Percentiles rank a stretch among this genome's conserved stretches.
Evolutionary conservation across 192 early-diverging fungal species (phyloP).

Genomic region (Chytriomyces hyalinus): DNA sequence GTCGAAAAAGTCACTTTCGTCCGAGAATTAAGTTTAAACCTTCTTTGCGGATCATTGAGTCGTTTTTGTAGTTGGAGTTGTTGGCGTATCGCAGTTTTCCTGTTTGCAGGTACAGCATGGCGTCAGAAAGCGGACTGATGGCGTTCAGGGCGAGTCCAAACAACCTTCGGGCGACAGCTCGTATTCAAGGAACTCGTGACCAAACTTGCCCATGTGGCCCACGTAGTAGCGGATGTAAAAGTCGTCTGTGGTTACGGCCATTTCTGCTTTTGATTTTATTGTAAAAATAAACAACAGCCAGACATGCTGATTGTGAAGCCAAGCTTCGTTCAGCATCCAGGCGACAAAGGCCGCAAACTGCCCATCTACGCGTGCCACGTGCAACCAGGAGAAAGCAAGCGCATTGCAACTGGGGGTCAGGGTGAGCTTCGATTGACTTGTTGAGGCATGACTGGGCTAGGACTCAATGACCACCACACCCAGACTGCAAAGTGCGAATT

Average conservation of each 20-base stretch:
- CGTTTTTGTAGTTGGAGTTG: constrained; percentile 97
- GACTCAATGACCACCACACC: background rate
- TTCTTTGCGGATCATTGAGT: constrained; percentile 93
- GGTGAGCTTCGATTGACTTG: constrained; percentile 47
- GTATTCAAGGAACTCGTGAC: constrained; percentile 99
- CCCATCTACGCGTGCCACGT: constrained; percentile 88
- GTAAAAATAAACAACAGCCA: too few relatives aligned
- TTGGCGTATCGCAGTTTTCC: constrained; percentile 89
- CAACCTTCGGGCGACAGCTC: constrained; percentile 84
- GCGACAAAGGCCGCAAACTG: constrained; percentile 63
- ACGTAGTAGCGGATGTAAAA: constrained; percentile 65
- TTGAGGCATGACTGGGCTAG: background rate
- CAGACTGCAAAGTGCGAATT: constrained; percentile 88
- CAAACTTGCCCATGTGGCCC: constrained; percentile 90
- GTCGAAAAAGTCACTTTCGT: constrained; percentile 27
- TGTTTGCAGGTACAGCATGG: background rate
- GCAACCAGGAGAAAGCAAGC: constrained; percentile 72
- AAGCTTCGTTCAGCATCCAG: constrained; percentile 74
- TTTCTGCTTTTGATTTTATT: too few relatives aligned
- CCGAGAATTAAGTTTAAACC: constrained; percentile 49
- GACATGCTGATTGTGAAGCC: constrained; percentile 74
- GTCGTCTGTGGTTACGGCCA: constrained; percentile 41
- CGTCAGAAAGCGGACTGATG: background rate
- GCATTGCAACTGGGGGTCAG: constrained; percentile 83
- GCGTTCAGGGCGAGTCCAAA: background rate